phyloP scores from a whole-genome alignment of 1,139 yeast species.

The Arxiozyma slooffiae region DNA sequence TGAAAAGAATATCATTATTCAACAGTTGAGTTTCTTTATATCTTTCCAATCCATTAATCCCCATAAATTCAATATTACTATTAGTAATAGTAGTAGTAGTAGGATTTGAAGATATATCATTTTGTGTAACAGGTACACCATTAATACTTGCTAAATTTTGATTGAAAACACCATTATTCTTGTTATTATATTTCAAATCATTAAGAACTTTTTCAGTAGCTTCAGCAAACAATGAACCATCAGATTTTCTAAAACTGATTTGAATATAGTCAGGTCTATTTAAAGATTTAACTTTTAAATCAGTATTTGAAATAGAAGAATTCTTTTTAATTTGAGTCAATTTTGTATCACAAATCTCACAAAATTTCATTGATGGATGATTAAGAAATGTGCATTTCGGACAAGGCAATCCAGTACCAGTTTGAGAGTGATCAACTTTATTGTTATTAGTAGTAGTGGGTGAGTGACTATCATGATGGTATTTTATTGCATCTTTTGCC shows the following conservation, averaged over 20 bases:
- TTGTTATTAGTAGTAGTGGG: not conserved
- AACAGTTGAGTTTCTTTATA: constrained; percentile 48
- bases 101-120: constrained; percentile 14
- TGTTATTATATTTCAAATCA: constrained; percentile 29
- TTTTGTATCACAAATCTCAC: constrained; percentile 81
- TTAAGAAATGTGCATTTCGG: constrained; percentile 78
- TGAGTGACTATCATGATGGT: not conserved
- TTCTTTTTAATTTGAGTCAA: constrained; percentile 27
- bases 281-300: not conserved
- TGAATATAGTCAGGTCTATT: constrained; percentile 34
- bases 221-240: constrained; percentile 41
- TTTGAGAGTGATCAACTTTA: constrained; percentile 6
- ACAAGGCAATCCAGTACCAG: constrained; percentile 49
- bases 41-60: constrained; percentile 65
- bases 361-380: constrained; percentile 64
- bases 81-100: not conserved
- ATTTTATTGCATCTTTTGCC: constrained; percentile 25
- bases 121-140: constrained; percentile 15
- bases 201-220: constrained; percentile 39
- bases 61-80: constrained; percentile 24
- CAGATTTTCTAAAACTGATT: constrained; percentile 54
- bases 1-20: constrained; percentile 54
- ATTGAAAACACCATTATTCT: constrained; percentile 24
- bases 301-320: not conserved
- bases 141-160: constrained; percentile 22